A percentile compares a stretch with the other conserved stretches of the same genome.
phyloP scores from a whole-genome alignment of 2,329 filamentous ascomycete genomes.

The Apiospora marii region DNA sequence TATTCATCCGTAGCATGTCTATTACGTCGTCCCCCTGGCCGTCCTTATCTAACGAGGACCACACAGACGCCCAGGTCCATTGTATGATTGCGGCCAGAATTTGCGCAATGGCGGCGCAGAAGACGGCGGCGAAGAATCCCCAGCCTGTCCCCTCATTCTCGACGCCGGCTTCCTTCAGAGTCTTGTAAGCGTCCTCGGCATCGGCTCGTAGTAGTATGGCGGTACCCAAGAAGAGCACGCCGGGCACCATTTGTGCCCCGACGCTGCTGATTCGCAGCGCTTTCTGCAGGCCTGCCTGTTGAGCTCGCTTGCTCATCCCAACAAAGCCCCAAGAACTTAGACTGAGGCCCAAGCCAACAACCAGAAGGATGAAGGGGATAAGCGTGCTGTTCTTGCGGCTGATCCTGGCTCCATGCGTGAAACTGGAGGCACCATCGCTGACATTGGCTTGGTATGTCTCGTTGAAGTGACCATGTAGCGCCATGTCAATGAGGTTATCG shows the following conservation, averaged over 20 bases:
- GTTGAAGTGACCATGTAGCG: background rate
- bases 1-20: background rate
- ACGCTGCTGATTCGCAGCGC: background rate
- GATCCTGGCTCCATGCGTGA: background rate
- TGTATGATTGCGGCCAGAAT: background rate
- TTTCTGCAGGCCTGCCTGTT: background rate
- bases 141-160: background rate
- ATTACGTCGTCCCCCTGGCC: background rate
- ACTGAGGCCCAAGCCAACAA: background rate
- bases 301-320: background rate
- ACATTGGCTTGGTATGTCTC: slow-evolving; percentile 15
- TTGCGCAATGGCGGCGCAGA: background rate
- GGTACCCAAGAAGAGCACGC: background rate
- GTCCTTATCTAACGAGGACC: background rate
- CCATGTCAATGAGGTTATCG: background rate
- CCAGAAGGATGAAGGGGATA: background rate
- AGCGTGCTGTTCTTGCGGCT: background rate
- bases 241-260: background rate
- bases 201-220: background rate
- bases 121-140: slow-evolving; percentile 7
- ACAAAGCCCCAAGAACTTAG: background rate
- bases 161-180: background rate
- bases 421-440: background rate
- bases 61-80: background rate
- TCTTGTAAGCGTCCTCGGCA: background rate